phyloP scores from a whole-genome alignment of 306 rosid genomes.

The Pueraria montana region DNA sequence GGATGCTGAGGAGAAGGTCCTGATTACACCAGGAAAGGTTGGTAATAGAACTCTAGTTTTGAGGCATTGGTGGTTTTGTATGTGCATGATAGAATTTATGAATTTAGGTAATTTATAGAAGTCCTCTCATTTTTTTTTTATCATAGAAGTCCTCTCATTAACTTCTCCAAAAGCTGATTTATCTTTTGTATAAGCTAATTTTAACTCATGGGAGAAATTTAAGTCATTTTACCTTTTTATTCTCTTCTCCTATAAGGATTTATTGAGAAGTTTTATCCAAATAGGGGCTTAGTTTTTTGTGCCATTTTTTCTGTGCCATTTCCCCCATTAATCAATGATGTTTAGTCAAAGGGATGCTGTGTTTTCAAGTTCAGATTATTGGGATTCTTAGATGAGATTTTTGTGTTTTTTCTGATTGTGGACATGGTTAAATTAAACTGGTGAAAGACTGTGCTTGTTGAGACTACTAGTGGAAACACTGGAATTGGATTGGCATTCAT shows the following conservation, averaged over 20 bases:
- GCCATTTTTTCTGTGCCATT: background rate
- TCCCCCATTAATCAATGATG: background rate
- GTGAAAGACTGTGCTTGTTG: conserved; percentile 70
- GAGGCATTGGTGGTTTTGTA: background rate
- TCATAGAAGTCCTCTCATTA: background rate
- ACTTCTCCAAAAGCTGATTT: no score
- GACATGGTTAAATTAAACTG: conserved; percentile 2
- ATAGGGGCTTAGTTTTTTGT: background rate
- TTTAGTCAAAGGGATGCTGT: background rate
- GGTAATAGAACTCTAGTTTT: conserved; percentile 18
- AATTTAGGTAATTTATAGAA: background rate
- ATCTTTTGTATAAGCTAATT: background rate
- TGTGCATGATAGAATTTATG: conserved; percentile 1
- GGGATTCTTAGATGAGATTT: conserved; percentile 40
- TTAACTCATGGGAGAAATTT: background rate
- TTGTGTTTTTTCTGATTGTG: conserved; percentile 31
- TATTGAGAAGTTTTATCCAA: no score
- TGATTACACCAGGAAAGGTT: conserved; percentile 85
- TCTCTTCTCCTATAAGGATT: no score
- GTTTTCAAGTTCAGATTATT: conserved; percentile 19
- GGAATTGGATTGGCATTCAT: conserved; percentile 78
- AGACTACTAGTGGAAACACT: conserved; percentile 80
- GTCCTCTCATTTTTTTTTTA: background rate
- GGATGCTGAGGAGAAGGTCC: conserved; percentile 79
- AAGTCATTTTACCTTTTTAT: background rate